phyloP scores from a whole-genome alignment of 148 eudicot species.

The Bassia scoparia region DNA sequence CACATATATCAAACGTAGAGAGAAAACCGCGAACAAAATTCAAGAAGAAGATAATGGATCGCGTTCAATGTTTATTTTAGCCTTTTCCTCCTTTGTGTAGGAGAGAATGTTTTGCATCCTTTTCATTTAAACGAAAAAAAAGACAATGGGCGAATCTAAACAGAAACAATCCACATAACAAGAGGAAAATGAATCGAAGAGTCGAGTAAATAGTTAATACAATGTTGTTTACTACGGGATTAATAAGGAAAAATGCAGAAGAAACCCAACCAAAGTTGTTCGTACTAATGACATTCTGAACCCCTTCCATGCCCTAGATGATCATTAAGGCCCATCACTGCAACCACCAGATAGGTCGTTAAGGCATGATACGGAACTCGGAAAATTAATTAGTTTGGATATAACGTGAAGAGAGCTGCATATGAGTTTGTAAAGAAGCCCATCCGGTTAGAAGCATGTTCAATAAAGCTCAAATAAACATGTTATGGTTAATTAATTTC shows the following conservation, averaged over 20 bases:
- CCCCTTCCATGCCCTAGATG: slow-evolving; percentile 38
- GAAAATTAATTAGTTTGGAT: slow-evolving; percentile 35
- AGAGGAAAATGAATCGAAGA: slow-evolving; percentile 11
- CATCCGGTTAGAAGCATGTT: slow-evolving; percentile 26
- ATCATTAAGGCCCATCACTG: slow-evolving; percentile 52
- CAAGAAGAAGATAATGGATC: slow-evolving; percentile 36
- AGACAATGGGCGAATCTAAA: background rate
- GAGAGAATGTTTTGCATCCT: slow-evolving; percentile 34
- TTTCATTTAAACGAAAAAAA: slow-evolving; percentile 21
- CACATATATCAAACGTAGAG: slow-evolving; percentile 56
- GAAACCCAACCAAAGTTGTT: slow-evolving; percentile 37
- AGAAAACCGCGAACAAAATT: slow-evolving; percentile 40
- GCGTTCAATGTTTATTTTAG: slow-evolving; percentile 18
- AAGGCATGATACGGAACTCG: slow-evolving; percentile 31
- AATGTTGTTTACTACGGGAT: slow-evolving; percentile 58
- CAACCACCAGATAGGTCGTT: slow-evolving; percentile 36
- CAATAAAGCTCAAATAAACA: no score
- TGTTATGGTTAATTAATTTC: no score
- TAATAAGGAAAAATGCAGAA: slow-evolving; percentile 54
- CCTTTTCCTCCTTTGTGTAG: slow-evolving; percentile 38
- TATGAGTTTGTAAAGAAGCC: slow-evolving; percentile 54
- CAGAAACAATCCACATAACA: background rate
- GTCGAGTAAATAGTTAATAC: slow-evolving; percentile 34
- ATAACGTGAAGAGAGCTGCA: slow-evolving; percentile 49
- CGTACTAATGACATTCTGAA: slow-evolving; percentile 22